Percentiles rank a stretch among this genome's conserved stretches.
Evolutionary conservation across 345 rosid species (phyloP).

Genomic region (Eucalyptus tenuipes): DNA sequence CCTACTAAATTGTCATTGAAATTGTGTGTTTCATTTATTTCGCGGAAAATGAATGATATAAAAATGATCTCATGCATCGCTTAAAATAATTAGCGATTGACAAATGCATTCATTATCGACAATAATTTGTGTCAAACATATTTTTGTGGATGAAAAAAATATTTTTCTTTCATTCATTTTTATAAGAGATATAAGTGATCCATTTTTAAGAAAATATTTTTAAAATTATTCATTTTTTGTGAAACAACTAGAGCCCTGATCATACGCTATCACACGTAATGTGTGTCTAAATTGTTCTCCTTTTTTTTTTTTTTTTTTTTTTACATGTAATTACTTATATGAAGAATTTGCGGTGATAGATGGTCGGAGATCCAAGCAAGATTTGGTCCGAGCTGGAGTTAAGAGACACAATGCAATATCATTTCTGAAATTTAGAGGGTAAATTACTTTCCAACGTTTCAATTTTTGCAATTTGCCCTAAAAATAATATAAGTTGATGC

Average conservation of each 20-base stretch:
- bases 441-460: too few species aligned
- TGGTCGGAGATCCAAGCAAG: neutral
- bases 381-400: rapidly evolving
- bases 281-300: neutral
- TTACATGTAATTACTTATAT: neutral
- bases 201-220: too few species aligned
- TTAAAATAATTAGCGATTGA: too few species aligned
- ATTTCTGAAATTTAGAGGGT: neutral
- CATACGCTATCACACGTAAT: neutral
- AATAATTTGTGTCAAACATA: too few species aligned
- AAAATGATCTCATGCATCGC: too few species aligned
- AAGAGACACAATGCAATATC: neutral
- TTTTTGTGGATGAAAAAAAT: rapidly evolving
- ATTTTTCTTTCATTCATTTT: too few species aligned
- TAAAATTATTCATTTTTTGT: too few species aligned
- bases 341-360: neutral
- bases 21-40: too few species aligned
- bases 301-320: too few species aligned
- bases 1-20: rapidly evolving
- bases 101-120: too few species aligned
- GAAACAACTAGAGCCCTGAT: rapidly evolving
- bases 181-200: too few species aligned
- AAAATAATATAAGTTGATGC: neutral
- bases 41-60: rapidly evolving
- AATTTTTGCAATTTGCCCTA: neutral